Conservation (phyloP, 2,329 filamentous ascomycete species). For the Aureobasidium sp. region DNA sequence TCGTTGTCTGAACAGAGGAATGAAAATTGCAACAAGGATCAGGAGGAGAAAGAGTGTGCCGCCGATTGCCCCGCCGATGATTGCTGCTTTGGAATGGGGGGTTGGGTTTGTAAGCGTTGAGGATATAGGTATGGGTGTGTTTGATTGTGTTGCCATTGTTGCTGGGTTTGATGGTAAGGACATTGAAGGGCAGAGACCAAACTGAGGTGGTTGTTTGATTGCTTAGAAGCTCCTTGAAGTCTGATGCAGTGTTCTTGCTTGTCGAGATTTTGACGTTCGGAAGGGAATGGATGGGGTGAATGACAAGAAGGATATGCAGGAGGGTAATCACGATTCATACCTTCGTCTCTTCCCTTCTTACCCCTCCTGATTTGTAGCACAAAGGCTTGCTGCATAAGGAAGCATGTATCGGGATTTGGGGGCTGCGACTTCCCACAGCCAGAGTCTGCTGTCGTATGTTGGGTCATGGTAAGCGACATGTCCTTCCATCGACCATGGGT, state of each 20-base stretch:
- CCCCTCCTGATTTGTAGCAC: conserved; percentile 3
- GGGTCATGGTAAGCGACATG: not conserved
- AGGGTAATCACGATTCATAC: not conserved
- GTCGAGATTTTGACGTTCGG: too few relatives aligned
- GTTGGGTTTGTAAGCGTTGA: not conserved
- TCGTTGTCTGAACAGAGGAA: not conserved
- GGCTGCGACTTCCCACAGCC: not conserved
- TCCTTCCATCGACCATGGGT: not conserved
- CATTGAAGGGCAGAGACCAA: not conserved
- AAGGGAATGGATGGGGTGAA: too few relatives aligned
- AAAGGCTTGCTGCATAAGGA: not conserved
- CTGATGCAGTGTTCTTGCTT: too few relatives aligned
- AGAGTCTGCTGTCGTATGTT: not conserved
- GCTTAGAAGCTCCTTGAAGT: not conserved
- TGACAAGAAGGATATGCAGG: not conserved
- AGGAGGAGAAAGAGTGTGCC: not conserved
- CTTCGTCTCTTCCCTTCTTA: not conserved
- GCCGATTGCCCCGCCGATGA: not conserved
- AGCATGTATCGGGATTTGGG: not conserved
- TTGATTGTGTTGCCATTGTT: not conserved
- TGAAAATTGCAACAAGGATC: not conserved
- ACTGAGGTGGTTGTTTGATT: too few relatives aligned
- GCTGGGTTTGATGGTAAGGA: not conserved
- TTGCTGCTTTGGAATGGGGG: not conserved
- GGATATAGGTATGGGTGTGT: not conserved